phyloP scores from a whole-genome alignment of 305 asterid species.

The Coffea humblotiana region DNA sequence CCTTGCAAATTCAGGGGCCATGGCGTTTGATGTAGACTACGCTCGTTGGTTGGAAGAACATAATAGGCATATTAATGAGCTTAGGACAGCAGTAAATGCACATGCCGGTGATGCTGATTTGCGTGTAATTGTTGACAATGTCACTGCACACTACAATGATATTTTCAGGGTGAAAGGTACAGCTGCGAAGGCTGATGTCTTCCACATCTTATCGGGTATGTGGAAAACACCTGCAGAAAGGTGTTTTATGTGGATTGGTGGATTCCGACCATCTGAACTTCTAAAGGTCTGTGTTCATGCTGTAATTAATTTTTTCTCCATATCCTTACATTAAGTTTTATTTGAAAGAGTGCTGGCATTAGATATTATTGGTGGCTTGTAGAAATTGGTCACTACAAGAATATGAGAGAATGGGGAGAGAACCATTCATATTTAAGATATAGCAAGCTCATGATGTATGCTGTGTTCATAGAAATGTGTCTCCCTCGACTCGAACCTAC shows the following conservation, averaged over 20 bases:
- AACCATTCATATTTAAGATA: neutral
- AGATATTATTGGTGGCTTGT: neutral
- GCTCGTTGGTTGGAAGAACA: conserved; percentile 85
- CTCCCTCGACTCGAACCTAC: no score
- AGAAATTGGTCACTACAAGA: neutral
- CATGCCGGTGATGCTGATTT: conserved; percentile 80
- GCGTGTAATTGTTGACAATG: conserved; percentile 56
- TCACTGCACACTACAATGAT: conserved; percentile 57
- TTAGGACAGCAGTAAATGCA: conserved; percentile 69
- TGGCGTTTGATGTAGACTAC: conserved; percentile 85
- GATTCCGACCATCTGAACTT: conserved; percentile 93
- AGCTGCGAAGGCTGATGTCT: conserved; percentile 82
- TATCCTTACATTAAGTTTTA: neutral
- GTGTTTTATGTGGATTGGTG: conserved; percentile 97
- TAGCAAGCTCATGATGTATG: neutral
- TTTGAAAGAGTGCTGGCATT: neutral
- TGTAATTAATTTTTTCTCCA: neutral
- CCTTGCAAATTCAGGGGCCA: conserved; percentile 52
- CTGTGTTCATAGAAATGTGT: neutral
- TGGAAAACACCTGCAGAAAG: conserved; percentile 97
- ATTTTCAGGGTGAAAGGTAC: conserved; percentile 75
- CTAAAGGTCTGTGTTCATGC: conserved; percentile 58
- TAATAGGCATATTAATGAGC: conserved; percentile 59
- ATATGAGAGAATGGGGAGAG: neutral
- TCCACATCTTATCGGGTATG: conserved; percentile 96